Evolutionary conservation across 306 rosid genomes (phyloP), one percentile per base, ranked within the genome.

Genomic region (Elaeagnus macrophylla): DNA sequence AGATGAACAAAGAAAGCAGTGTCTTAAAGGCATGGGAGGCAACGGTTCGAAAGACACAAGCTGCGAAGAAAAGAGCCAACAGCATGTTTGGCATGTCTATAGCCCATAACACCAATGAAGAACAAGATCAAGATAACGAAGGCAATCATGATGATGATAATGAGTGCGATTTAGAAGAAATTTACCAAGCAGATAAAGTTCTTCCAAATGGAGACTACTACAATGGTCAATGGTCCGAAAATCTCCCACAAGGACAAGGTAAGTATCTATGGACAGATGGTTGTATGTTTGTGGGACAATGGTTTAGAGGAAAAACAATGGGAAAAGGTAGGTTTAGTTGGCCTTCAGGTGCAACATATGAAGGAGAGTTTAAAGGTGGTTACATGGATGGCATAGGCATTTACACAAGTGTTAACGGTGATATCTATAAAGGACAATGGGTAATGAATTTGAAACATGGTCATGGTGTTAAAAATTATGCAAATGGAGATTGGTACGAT

Each of bases 21-120:
- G 91, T 90, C 44, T 37, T 79, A 55, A 90, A 81, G 91, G 97
- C 88, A 67, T 90, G 97, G 97, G 95, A 90, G 66, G 89, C 89
- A 37, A 90, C 97, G 1, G 57, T 90, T 54, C 81, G 89, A 41
- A 86, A 64, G 52, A 90, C 97, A 3, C 86, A 79, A 12, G 94
- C 94, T 6, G 94, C 97, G 0, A 90, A 81, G 51, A 83, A 78
- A 53, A 85, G 94, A 6, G 95, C 97, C 8, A 87, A 90, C 52
- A 83, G 82, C 76, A 71, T 86, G 48, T 86, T 90, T 7, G 97
- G 97, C 1, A 62, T 75, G 42, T 46, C 76, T 0, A 43, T 78
- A 6, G 61, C 69, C 32, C 54, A 73, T 2, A 57, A 68, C 14
- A 65, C 70, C 0, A 84, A 70, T 0, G 80, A 72, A 1, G 76